Base-by-base conservation (phyloP, 1,284 basidiomycete species). In the Cystobasidiaceae sp. region DNA sequence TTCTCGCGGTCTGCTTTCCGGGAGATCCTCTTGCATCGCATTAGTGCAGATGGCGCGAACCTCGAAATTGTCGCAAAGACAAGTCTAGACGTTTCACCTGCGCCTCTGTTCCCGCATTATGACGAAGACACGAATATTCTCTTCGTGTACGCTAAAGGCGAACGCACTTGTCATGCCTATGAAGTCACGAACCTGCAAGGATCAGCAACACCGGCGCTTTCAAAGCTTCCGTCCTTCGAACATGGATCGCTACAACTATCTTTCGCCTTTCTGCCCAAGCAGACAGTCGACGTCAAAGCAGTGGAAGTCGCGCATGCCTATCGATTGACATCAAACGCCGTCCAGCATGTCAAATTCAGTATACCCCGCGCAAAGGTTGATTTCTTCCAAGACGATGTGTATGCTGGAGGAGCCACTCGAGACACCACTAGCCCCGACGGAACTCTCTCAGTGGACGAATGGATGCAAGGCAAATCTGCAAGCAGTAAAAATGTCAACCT, bases 261-360 rank as follows among this genome's bases (percentile, higher is more conserved):
- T 0, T 73, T 78, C 8, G 72, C 73, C 0, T 81, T 79, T 71
- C 67, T 78, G 15, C 74, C 76, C 0, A 81, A 81, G 70, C 59
- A 72, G 25, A 50, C 66, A 11, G 73, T 78, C 34, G 78, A 81
- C 67, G 75, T 80, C 15, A 71, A 69, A 41, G 74, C 90, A 79
- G 88, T 93, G 23, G 83, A 86, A 75, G 88, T 93, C 73, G 73
- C 78, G 7, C 79, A 79, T 43, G 85, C 85, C 15, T 76, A 78
- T 19, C 81, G 88, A 41, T 79, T 86, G 51, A 91, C 93, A n/a
- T 87, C 89, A 77, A 92, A 91, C 78, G 90, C 93, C 50, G 85
- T 96, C 28, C 77, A 80, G 62, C 73, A 75, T 43, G 78, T 81
- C n/a, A 68, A 74, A 1, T 81, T 80, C 65, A 75, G 71, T 4